Evolutionary conservation across 768 basidiomycete genomes (phyloP), one percentile per base, ranked within the genome.

Genomic region (Tricholoma hemisulphureum): DNA sequence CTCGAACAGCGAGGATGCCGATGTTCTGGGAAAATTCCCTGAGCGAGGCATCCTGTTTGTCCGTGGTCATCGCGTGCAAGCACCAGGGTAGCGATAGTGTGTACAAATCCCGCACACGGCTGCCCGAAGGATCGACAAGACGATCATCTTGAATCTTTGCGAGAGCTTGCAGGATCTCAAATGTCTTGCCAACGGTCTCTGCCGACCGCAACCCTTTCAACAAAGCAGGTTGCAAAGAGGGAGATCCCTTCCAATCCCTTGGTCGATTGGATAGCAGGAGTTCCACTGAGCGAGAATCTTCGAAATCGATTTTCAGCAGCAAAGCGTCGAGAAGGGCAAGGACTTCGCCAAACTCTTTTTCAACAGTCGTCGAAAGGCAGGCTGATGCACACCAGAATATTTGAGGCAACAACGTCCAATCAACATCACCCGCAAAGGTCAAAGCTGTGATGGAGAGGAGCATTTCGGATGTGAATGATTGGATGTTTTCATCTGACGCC

Each of bases 321-420:
- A 96, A 71, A 9, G 78, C 73, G 43, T 84, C 81, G 14, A 96
- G 70, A 14, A 95, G 79, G 10, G 77, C 77, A 31, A 94, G 71
- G 0, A 83, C 84, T 57, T 88, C 83, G 1, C 73, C 67, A 64
- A 91, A 97, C 71, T 98, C 95, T 10, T 77, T 71, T 68, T 96
- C 91, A 34, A 90, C 87, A 0, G 88, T 88, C 2, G 93, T 95
- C 24, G 84, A 86, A 18, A 96, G 80, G 65, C 87, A 91, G 1
- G 93, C 94, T 45, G 83, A 82, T 2, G 87, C 78, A 66, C 86
- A 87, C 95, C 95, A 97, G 71, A 91, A 96, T 51, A 95, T 76
- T 61, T 91, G 91, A 2, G 95, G 92, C 11, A 91, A 74, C 24
- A 92, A 77, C 1, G 78, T 72, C 53, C 78, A 74, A 61, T 88